Evolutionary conservation across 768 basidiomycete species (phyloP), one percentile per base, ranked within the genome.

Genomic region (Agrocybe chaxingu): DNA sequence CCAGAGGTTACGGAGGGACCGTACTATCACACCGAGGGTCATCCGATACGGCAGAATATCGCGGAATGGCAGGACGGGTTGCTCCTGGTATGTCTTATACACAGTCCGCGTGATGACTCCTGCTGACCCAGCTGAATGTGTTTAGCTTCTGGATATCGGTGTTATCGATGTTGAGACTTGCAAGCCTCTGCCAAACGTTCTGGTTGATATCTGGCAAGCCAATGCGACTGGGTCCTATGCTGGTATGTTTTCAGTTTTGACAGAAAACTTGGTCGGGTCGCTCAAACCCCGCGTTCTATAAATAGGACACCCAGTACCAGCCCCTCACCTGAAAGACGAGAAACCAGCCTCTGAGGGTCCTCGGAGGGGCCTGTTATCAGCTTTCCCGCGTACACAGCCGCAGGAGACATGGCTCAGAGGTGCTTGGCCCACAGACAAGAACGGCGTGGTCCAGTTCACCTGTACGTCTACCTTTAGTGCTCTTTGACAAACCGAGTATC

Each of bases 201-300:
- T 81, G n/a, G 78, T 81, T 3, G 79, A 81, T 51, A 76, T 81
- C 38, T 81, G 79, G 79, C 77, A 78, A 54, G 77, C 79, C 3
- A 81, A 81, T 52, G 74, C 79, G 5, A 81, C 79, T 0, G 79
- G 79, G 0, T 67, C 67, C 46, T 81, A 81, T 51, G 74, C 78
- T n/a, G 78, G 76, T 71, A 41, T 10, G 62, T 47, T 8, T 51
- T 31, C 47, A 3, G 9, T 8, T 12, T 31, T 36, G 16, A 44
- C 38, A 13, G 31, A 45, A 48, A 16, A 30, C 18, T 33, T 33
- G 6, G 13, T 9, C 11, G 9, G 16, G 11, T 18, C 29, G 24
- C 24, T 24, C 24, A 24, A 24, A 24, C 24, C 24, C 16, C 24
- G 1, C 24, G 24, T 33, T 38, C 35, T 45, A 19, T 45, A 47